These are phyloP conservation scores for Colletotrichum abscissum DNA, from an alignment of 2,329 filamentous ascomycete genomes.

Conservation along the genomic window DNA sequence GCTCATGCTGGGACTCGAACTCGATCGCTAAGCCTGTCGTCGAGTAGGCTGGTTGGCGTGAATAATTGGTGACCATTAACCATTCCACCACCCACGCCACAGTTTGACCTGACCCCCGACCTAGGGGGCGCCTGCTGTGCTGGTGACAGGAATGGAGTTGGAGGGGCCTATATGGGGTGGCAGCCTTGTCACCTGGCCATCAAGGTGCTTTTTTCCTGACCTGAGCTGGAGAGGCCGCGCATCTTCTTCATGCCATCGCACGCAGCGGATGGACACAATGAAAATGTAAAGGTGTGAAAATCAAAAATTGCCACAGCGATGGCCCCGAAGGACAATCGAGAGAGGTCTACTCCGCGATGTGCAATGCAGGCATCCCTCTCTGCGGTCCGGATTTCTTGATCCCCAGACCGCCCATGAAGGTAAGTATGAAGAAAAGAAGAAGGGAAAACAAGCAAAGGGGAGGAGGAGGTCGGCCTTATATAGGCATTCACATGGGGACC, in stretches of 20 bases:
- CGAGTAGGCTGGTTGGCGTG: no score
- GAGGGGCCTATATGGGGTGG: background rate
- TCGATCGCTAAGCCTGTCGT: no score
- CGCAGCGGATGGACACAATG: conserved; percentile 26
- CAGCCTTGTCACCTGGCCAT: background rate
- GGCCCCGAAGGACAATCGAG: conserved; percentile 39
- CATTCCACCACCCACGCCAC: no score
- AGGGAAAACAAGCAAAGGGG: background rate
- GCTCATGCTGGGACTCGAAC: no score
- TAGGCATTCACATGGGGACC: background rate
- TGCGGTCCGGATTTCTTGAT: conserved; percentile 40
- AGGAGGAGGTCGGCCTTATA: background rate
- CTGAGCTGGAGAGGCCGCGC: no score
- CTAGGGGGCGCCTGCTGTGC: no score
- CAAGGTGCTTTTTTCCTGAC: background rate
- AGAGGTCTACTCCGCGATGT: conserved; percentile 48
- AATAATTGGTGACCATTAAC: no score
- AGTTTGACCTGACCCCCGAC: no score
- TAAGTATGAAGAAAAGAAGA: no score
- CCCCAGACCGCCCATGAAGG: no score
- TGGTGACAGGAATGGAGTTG: no score
- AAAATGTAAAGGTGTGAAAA: conserved; percentile 37
- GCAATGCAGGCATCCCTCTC: conserved; percentile 63
- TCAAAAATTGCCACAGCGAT: conserved; percentile 39
- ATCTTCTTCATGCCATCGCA: conserved; percentile 39